Evolutionary conservation across 176 grass and related monocot species (phyloP).

Genomic region (Eragrostis curvula): DNA sequence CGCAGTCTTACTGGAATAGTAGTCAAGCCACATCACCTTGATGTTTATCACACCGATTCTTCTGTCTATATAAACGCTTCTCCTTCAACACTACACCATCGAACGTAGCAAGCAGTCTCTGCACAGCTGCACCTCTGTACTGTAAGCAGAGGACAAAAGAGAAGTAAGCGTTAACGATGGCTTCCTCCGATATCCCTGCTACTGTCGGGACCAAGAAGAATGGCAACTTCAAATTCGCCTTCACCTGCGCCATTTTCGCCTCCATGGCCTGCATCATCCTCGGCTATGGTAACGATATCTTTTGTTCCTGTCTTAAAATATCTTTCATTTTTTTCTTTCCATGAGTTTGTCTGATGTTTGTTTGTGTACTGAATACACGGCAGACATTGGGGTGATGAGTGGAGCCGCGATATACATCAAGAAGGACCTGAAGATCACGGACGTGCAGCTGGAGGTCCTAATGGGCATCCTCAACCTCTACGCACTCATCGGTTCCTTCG

Average conservation of each 20-base stretch:
- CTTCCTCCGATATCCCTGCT: neutral
- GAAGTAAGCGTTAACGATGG: neutral
- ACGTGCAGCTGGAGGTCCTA: constrained; percentile 62
- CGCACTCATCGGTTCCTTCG: constrained; percentile 61
- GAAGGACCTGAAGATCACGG: constrained; percentile 49
- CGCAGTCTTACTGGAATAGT: neutral
- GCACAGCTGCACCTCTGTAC: neutral
- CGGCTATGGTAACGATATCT: constrained; percentile 50
- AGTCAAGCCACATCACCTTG: neutral
- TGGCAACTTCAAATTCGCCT: constrained; percentile 48
- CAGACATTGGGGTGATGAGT: constrained; percentile 70
- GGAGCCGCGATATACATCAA: constrained; percentile 59
- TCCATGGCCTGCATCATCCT: constrained; percentile 71
- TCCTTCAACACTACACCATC: neutral
- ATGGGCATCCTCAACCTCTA: constrained; percentile 69
- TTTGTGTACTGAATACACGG: neutral
- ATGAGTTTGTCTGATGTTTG: neutral
- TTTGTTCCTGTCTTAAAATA: neutral
- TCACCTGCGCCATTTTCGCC: constrained; percentile 54
- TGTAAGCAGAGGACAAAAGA: neutral
- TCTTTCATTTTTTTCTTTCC: constrained; percentile 13
- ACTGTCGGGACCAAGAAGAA: neutral
- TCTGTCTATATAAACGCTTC: neutral
- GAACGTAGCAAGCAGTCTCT: no score
- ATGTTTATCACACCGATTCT: neutral